A percentile compares a stretch with the other conserved stretches of the same genome.
phyloP scores from a whole-genome alignment of 306 rosid species.

The Ormosia emarginata region DNA sequence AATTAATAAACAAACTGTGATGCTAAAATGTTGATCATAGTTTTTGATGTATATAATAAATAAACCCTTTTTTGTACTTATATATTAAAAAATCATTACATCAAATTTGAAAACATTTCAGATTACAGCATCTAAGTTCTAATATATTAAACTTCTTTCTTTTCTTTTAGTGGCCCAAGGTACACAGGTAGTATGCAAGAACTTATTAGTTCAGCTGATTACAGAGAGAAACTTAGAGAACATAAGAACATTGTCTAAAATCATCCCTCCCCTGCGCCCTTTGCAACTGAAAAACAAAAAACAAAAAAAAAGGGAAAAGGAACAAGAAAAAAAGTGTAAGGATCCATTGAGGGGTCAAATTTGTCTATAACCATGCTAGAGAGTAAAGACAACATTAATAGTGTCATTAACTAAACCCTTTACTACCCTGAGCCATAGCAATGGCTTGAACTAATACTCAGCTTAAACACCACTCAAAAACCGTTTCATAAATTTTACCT shows the following conservation, averaged over 20 bases:
- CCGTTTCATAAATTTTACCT: constrained; percentile 52
- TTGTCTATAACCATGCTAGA: constrained; percentile 6
- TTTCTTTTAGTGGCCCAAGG: not conserved
- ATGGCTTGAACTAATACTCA: not conserved
- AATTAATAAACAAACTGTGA: not conserved
- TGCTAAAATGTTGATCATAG: not conserved
- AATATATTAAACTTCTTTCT: not conserved
- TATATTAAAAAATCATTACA: not conserved
- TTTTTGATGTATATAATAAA: not conserved
- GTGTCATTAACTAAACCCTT: not conserved
- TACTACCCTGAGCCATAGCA: not conserved
- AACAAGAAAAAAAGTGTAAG: not conserved
- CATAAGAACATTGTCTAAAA: not conserved
- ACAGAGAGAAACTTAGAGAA: not conserved
- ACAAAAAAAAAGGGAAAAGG: not conserved
- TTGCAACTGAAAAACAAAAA: not conserved
- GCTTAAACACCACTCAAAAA: constrained; percentile 8
- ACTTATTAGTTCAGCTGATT: not conserved
- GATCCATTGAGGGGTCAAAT: not conserved
- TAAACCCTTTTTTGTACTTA: not conserved
- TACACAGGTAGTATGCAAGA: not conserved
- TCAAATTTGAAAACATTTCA: not conserved
- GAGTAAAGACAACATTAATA: not conserved
- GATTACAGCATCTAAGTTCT: not conserved
- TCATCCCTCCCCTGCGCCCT: not conserved